These are phyloP conservation scores for Adansonia rubrostipa DNA, from an alignment of 441 rosid genomes.

Conservation along the genomic window DNA sequence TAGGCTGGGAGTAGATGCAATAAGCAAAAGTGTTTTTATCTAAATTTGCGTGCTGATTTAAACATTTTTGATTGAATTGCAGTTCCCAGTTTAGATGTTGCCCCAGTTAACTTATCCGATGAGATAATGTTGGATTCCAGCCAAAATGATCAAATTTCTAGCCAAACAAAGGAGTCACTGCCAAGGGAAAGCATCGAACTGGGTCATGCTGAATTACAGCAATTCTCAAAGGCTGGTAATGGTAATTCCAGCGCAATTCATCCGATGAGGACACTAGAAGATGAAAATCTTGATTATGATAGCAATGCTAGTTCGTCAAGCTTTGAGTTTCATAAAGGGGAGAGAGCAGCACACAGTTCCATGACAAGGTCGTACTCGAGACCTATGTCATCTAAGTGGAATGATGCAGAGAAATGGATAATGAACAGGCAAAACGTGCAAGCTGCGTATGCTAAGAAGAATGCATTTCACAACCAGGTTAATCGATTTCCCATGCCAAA, in stretches of 20 bases:
- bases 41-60: slow-evolving; percentile 14
- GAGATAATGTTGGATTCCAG: slow-evolving; percentile 38
- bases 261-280: slow-evolving; percentile 68
- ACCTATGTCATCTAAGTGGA: slow-evolving; percentile 90
- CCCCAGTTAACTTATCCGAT: slow-evolving; percentile 33
- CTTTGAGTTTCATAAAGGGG: slow-evolving; percentile 88
- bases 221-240: slow-evolving; percentile 47
- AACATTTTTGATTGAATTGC: slow-evolving; percentile 32
- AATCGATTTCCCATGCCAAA: slow-evolving; percentile 49
- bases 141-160: slow-evolving; percentile 35
- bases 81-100: slow-evolving; percentile 44
- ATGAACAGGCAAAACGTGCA: slow-evolving; percentile 67
- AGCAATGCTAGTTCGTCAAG: slow-evolving; percentile 95
- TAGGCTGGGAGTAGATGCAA: background rate
- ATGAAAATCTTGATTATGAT: slow-evolving; percentile 88
- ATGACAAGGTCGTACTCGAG: slow-evolving; percentile 59
- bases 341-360: slow-evolving; percentile 56
- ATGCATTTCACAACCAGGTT: slow-evolving; percentile 50
- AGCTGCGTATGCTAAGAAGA: slow-evolving; percentile 55
- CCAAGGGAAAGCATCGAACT: slow-evolving; percentile 36
- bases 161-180: slow-evolving; percentile 38
- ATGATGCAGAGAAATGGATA: slow-evolving; percentile 98
- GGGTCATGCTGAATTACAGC: slow-evolving; percentile 52
- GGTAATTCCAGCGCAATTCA: slow-evolving; percentile 57
- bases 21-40: background rate